A percentile compares a stretch with the other conserved stretches of the same genome.
These are phyloP conservation scores for Aureobasidium sp. DNA, from an alignment of 2,329 filamentous ascomycete species.

Conservation along the genomic window DNA sequence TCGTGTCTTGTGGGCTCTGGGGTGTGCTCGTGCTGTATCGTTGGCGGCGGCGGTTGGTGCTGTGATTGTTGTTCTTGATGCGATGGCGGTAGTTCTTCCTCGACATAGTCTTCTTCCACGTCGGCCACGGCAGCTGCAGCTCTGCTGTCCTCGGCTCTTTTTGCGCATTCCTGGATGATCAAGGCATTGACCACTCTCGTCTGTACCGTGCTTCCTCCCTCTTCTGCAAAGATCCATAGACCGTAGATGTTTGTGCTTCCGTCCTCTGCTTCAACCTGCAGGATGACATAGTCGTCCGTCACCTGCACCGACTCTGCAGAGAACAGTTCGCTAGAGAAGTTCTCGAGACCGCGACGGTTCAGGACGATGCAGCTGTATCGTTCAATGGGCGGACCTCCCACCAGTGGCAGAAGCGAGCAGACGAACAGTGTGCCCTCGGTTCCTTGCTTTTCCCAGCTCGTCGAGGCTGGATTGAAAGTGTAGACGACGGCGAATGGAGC, in stretches of 20 bases:
- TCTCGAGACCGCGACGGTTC: conserved; percentile 43
- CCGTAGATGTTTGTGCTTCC: conserved; percentile 45
- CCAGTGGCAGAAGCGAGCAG: conserved; percentile 49
- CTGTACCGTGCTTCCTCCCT: conserved; percentile 46
- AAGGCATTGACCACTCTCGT: conserved; percentile 44
- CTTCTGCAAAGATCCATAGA: conserved; percentile 59
- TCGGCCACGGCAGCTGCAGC: conserved; percentile 35
- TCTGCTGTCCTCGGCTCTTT: conserved; percentile 44
- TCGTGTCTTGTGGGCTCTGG: conserved; percentile 8
- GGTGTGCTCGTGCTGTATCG: conserved; percentile 15
- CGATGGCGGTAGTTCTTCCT: conserved; percentile 18
- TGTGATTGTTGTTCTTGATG: conserved; percentile 19
- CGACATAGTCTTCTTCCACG: conserved; percentile 18
- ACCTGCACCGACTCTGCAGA: conserved; percentile 40
- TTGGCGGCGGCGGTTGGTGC: conserved; percentile 14
- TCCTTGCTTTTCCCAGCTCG: conserved; percentile 75
- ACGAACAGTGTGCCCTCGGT: conserved; percentile 87
- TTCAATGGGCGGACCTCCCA: conserved; percentile 29
- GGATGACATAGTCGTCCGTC: conserved; percentile 53
- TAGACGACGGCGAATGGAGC: conserved; percentile 85
- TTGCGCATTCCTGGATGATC: conserved; percentile 50
- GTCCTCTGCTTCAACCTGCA: conserved; percentile 41
- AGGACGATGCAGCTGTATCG: conserved; percentile 41
- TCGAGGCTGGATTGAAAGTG: conserved; percentile 58
- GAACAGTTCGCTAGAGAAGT: conserved; percentile 39